Evolutionary conservation across 305 asterid species (phyloP).

Genomic region (Plantago coronopus): DNA sequence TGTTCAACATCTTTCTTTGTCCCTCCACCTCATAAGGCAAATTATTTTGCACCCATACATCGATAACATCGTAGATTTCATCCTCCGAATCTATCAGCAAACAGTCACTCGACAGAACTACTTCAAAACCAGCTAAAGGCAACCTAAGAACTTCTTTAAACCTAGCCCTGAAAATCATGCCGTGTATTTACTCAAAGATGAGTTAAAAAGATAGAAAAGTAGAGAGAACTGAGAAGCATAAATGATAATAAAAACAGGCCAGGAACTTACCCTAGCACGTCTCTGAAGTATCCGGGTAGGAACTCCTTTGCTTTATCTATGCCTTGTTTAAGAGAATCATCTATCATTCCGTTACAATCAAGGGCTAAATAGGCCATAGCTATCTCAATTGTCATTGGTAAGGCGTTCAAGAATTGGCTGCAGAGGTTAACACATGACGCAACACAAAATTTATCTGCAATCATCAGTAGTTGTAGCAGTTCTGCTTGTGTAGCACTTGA

Average conservation of each 20-base stretch:
- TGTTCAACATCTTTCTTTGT: constrained; percentile 41
- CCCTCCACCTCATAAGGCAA: constrained; percentile 52
- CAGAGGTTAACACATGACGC: constrained; percentile 93
- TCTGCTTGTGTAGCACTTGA: constrained; percentile 64
- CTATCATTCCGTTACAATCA: constrained; percentile 86
- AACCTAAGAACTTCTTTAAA: constrained; percentile 52
- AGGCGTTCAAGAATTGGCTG: constrained; percentile 60
- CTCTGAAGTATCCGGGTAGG: constrained; percentile 75
- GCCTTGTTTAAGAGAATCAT: constrained; percentile 69
- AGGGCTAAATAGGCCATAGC: constrained; percentile 88
- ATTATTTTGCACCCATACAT: constrained; percentile 65
- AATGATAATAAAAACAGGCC: neutral
- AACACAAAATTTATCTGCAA: constrained; percentile 95
- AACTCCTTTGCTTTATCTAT: constrained; percentile 87
- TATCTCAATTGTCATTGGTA: constrained; percentile 85
- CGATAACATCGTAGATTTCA: constrained; percentile 54
- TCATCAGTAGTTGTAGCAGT: constrained; percentile 74
- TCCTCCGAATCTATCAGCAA: constrained; percentile 75
- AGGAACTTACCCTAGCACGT: constrained; percentile 68
- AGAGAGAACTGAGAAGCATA: neutral
- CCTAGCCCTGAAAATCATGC: constrained; percentile 31
- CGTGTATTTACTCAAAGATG: too few species aligned
- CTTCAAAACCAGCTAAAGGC: constrained; percentile 70
- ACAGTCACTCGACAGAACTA: constrained; percentile 56
- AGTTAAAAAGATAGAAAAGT: too few species aligned